Conservation (phyloP, 108 stramenopile species). For the Cyclotella kingstonii region DNA sequence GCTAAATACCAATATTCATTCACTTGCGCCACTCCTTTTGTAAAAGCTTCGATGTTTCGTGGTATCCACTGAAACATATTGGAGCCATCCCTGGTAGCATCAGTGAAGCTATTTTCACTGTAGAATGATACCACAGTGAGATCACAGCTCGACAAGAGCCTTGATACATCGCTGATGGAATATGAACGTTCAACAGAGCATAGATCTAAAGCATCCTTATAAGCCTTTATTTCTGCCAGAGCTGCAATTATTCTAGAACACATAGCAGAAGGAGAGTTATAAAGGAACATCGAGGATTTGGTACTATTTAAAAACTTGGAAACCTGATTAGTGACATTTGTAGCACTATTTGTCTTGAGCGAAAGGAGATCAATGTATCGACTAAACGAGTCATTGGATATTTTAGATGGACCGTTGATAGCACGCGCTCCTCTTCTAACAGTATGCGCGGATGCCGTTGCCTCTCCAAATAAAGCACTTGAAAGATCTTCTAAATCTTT, state of each 20-base stretch:
- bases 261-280: neutral
- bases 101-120: neutral
- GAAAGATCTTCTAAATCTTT: neutral
- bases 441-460: neutral
- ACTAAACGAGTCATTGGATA: neutral
- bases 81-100: neutral
- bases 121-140: constrained; percentile 18
- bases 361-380: neutral
- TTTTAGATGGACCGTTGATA: constrained; percentile 1
- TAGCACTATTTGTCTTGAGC: neutral
- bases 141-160: neutral
- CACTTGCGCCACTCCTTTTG: constrained; percentile 22
- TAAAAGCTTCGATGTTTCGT: constrained; percentile 28
- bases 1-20: constrained; percentile 32
- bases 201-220: constrained; percentile 32
- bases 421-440: neutral
- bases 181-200: constrained; percentile 1
- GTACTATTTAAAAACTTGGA: constrained; percentile 9
- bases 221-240: constrained; percentile 32
- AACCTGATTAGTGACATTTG: neutral
- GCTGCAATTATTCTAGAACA: constrained; percentile 5
- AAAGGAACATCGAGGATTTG: neutral
- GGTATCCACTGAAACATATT: constrained; percentile 20
- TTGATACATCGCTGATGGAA: neutral
- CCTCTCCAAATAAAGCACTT: neutral